A percentile compares a stretch with the other conserved stretches of the same genome.
phyloP scores from a whole-genome alignment of 2,329 filamentous ascomycete genomes.

The Bipolaris cookei region DNA sequence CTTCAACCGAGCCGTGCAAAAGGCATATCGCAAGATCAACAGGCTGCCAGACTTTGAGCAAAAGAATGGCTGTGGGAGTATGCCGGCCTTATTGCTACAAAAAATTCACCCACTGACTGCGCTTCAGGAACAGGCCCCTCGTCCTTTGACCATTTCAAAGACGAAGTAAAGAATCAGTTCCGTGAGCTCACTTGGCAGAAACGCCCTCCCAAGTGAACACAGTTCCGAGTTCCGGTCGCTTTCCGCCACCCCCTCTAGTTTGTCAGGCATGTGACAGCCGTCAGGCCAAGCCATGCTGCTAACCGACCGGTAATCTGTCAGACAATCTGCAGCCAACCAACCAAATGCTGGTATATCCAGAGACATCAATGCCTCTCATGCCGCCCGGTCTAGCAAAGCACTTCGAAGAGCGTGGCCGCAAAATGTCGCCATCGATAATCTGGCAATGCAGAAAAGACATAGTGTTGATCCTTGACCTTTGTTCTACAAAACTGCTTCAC shows the following conservation, averaged over 20 bases:
- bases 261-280: background rate
- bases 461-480: background rate
- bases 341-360: background rate
- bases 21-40: conserved; percentile 57
- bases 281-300: background rate
- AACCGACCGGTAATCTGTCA: background rate
- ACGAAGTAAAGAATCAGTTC: conserved; percentile 60
- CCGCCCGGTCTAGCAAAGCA: background rate
- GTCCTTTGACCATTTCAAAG: conserved; percentile 59
- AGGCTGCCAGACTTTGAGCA: conserved; percentile 52
- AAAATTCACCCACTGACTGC: background rate
- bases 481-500: background rate
- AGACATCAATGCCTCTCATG: background rate
- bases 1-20: conserved; percentile 62
- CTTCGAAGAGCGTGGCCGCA: background rate
- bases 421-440: background rate
- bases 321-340: background rate
- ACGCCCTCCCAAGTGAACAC: conserved; percentile 35
- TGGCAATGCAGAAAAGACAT: background rate
- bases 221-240: background rate
- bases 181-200: conserved; percentile 48
- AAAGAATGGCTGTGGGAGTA: conserved; percentile 53
- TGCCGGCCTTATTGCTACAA: conserved; percentile 43
- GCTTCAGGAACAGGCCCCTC: conserved; percentile 42
- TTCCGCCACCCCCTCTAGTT: conserved; percentile 1